phyloP scores from a whole-genome alignment of 202 grass and related monocot genomes.

The Saccharum hybrid region DNA sequence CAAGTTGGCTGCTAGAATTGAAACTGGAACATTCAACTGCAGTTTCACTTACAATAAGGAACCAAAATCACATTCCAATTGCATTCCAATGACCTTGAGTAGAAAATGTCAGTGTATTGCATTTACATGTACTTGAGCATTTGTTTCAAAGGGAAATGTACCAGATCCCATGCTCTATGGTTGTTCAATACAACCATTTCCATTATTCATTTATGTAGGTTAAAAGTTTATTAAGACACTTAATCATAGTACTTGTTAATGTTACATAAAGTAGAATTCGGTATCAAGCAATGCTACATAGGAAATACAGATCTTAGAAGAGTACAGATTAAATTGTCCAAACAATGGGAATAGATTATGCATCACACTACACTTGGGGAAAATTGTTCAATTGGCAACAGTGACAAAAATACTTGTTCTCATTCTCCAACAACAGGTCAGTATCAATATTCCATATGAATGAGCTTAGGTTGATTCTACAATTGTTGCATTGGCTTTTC shows the following conservation, averaged over 20 bases:
- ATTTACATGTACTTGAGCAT: constrained; percentile 18
- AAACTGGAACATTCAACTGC: constrained; percentile 11
- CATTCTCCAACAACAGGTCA: not conserved
- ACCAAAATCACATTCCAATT: constrained; percentile 15
- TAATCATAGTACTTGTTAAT: not conserved
- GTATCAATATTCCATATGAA: not conserved
- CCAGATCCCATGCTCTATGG: constrained; percentile 19
- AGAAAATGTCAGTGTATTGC: not conserved
- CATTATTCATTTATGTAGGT: not conserved
- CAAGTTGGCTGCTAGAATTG: not conserved
- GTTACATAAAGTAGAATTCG: not conserved
- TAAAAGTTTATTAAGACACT: not conserved
- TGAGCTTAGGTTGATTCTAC: not conserved
- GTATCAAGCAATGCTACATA: not conserved
- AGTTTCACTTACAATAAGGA: not conserved
- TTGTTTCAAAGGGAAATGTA: constrained; percentile 16
- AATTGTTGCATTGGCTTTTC: not conserved
- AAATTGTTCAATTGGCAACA: not conserved
- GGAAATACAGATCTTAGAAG: not conserved
- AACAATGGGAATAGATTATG: not conserved
- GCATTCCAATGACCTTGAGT: not conserved
- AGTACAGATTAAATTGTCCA: not conserved
- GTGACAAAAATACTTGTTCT: not conserved
- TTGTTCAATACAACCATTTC: not conserved
- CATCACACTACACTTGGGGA: not conserved